Conservation (phyloP, 495 filamentous ascomycete species). For the Penicillium canescens region DNA sequence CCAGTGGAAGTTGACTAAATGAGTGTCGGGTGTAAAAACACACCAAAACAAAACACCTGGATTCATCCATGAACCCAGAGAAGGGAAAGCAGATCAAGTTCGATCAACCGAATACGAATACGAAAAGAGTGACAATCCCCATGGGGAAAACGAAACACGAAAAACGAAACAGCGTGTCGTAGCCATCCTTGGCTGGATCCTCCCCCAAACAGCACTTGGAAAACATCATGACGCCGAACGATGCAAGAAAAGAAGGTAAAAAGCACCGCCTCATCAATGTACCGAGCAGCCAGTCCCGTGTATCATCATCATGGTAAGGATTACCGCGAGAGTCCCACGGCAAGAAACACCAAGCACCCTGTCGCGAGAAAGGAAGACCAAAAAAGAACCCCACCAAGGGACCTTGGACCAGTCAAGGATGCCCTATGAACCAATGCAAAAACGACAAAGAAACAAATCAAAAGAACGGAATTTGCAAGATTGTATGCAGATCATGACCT, state of each 20-base stretch:
- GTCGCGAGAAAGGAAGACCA: slow-evolving; percentile 12
- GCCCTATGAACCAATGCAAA: slow-evolving; percentile 20
- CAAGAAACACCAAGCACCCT: slow-evolving; percentile 19
- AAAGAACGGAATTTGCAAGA: slow-evolving; percentile 1
- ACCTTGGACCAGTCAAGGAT: slow-evolving; percentile 26
- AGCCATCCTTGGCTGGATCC: slow-evolving; percentile 13
- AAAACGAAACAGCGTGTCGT: slow-evolving; percentile 1
- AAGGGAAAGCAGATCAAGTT: neutral
- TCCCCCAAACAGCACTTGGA: slow-evolving; percentile 16
- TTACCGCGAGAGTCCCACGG: slow-evolving; percentile 5
- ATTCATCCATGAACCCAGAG: no score
- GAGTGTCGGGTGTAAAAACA: neutral
- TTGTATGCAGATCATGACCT: neutral
- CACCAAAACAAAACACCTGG: neutral
- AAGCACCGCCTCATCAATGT: slow-evolving; percentile 16
- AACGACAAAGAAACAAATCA: slow-evolving; percentile 6
- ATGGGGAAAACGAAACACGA: neutral
- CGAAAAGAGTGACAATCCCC: neutral
- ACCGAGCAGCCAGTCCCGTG: slow-evolving; percentile 20
- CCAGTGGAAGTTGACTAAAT: neutral
- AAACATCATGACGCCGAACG: slow-evolving; percentile 27
- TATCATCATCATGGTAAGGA: slow-evolving; percentile 17
- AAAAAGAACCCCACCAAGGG: slow-evolving; percentile 17
- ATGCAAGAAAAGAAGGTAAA: slow-evolving; percentile 18
- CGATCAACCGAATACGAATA: neutral